A percentile compares a stretch with the other conserved stretches of the same genome.
phyloP scores from a whole-genome alignment of 1,139 yeast species.

The Wickerhamomyces sp. region DNA sequence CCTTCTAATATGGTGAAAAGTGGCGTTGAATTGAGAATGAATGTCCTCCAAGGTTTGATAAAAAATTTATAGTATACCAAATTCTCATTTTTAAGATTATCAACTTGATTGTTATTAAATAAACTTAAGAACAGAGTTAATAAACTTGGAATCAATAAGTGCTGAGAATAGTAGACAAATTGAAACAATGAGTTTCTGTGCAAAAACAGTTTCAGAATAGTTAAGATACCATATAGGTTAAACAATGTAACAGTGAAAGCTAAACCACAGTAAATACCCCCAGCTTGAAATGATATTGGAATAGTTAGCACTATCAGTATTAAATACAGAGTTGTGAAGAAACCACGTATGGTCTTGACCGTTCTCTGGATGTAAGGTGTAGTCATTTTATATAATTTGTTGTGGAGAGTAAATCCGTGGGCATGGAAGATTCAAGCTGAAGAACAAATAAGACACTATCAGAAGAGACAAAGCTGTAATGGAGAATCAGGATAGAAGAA shows the following conservation, averaged over 20 bases:
- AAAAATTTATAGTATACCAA: conserved; percentile 31
- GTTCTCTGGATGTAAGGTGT: conserved; percentile 3
- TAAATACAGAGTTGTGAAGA: conserved; percentile 56
- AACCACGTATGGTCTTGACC: conserved; percentile 17
- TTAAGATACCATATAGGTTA: conserved; percentile 61
- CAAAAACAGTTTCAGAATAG: conserved; percentile 62
- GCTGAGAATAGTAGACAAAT: conserved; percentile 72
- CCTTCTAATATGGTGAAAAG: conserved; percentile 88
- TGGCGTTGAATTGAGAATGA: conserved; percentile 79
- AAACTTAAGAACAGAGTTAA: conserved; percentile 67
- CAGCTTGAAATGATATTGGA: conserved; percentile 93
- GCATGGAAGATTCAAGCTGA: too few species aligned
- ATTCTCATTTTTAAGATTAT: conserved; percentile 16
- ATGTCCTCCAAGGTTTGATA: conserved; percentile 61
- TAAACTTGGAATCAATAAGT: conserved; percentile 75
- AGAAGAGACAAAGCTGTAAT: too few species aligned
- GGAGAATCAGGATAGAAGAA: too few species aligned
- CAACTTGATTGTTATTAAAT: conserved; percentile 32
- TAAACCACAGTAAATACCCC: conserved; percentile 86
- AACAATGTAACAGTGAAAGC: conserved; percentile 78
- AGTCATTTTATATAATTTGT: background rate
- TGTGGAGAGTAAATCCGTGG: background rate
- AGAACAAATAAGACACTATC: too few species aligned
- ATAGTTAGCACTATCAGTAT: conserved; percentile 73
- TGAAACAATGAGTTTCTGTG: conserved; percentile 49